Conservation (phyloP, 345 rosid species). For the Lepidium aucheri region DNA sequence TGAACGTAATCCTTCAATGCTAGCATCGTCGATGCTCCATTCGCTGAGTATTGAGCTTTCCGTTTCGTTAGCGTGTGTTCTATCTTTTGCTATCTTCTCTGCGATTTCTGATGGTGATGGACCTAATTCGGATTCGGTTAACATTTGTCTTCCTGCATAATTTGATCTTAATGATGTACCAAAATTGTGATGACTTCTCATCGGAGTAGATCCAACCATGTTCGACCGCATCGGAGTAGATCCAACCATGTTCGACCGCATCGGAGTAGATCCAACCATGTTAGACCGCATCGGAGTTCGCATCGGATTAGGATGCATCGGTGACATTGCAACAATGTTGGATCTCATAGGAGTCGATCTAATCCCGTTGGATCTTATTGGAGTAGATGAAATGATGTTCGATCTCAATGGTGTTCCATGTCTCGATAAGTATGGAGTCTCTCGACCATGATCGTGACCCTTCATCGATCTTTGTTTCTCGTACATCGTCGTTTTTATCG, state of each 20-base stretch:
- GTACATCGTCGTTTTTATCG: background rate
- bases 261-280: slow-evolving; percentile 16
- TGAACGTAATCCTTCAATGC: slow-evolving; percentile 69
- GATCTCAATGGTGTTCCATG: slow-evolving; percentile 32
- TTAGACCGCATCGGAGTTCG: slow-evolving; percentile 16
- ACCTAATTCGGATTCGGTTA: slow-evolving; percentile 66
- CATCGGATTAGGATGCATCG: slow-evolving; percentile 9
- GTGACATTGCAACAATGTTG: slow-evolving; percentile 6
- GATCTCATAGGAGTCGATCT: slow-evolving; percentile 22
- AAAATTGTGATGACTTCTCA: slow-evolving; percentile 16
- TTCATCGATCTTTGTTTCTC: background rate
- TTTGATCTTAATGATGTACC: slow-evolving; percentile 25
- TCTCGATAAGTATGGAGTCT: slow-evolving; percentile 20
- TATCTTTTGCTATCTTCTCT: slow-evolving; percentile 35
- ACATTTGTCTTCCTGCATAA: slow-evolving; percentile 3
- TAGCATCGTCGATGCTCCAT: slow-evolving; percentile 47
- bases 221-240: slow-evolving; percentile 19
- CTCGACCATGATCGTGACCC: slow-evolving; percentile 3
- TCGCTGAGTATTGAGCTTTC: slow-evolving; percentile 48
- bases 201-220: slow-evolving; percentile 18
- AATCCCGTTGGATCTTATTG: slow-evolving; percentile 7
- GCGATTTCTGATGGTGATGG: slow-evolving; percentile 90
- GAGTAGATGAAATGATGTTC: slow-evolving; percentile 18
- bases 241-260: slow-evolving; percentile 8
- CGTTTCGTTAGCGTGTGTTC: slow-evolving; percentile 17